Conservation (phyloP, 371 early-diverging fungal species). For the Capniomyces stellatus region DNA sequence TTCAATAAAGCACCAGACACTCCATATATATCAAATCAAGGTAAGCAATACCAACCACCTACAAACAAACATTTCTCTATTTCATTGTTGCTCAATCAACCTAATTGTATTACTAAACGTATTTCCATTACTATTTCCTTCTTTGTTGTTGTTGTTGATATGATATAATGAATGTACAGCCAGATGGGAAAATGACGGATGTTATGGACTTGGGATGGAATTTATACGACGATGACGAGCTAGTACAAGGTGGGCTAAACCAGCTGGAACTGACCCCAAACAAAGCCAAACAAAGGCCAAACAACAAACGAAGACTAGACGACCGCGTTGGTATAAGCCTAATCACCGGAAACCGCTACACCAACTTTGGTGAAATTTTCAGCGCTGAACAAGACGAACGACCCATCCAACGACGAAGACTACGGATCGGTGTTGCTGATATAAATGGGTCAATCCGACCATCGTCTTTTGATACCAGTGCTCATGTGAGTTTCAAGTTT, state of each 20-base stretch:
- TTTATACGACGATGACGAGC: conserved; percentile 16
- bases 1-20: conserved; percentile 23
- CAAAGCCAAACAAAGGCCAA: not conserved
- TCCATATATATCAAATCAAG: conserved; percentile 13
- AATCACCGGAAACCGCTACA: not conserved
- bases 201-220: conserved; percentile 22
- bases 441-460: no score
- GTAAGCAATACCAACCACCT: not conserved
- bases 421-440: not conserved
- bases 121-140: not conserved
- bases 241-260: not conserved
- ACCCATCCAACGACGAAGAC: not conserved
- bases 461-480: no score
- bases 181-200: conserved; percentile 12
- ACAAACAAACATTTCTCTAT: not conserved
- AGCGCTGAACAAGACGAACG: not conserved
- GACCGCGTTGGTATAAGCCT: not conserved
- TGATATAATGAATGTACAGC: not conserved
- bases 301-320: not conserved
- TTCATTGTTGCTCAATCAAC: not conserved
- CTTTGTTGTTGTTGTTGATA: not conserved
- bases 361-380: not conserved
- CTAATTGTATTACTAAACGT: not conserved
- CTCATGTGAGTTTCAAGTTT: no score
- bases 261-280: not conserved